Evolutionary conservation across 2,329 filamentous ascomycete genomes (phyloP).

Genomic region (Monosporascus sp.): DNA sequence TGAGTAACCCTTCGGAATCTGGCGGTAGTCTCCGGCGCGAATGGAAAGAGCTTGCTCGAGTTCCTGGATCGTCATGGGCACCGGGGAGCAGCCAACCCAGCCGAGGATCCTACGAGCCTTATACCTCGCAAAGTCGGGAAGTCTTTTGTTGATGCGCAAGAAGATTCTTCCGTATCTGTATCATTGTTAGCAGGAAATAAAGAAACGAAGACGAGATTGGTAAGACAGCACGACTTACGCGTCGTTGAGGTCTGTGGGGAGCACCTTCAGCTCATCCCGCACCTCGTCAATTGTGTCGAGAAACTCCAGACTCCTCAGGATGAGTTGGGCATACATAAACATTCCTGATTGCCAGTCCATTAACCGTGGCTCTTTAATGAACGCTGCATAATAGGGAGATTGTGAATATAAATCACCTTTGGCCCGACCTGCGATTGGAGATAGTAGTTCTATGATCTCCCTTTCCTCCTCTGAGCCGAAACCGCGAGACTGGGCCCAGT

Average conservation of each 20-base stretch:
- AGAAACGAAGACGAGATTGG: too few relatives aligned
- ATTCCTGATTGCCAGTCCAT: conserved; percentile 18
- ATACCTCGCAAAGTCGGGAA: neutral
- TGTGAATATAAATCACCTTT: conserved; percentile 12
- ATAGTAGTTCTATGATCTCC: conserved; percentile 13
- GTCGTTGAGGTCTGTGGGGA: conserved; percentile 11
- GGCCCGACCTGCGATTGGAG: conserved; percentile 15
- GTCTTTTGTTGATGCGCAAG: conserved; percentile 3
- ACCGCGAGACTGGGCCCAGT: conserved; percentile 3
- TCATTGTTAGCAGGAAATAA: too few relatives aligned
- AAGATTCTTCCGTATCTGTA: too few relatives aligned
- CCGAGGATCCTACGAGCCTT: conserved; percentile 8
- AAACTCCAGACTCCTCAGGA: conserved; percentile 17
- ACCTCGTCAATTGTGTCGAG: conserved; percentile 5
- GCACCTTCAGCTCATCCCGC: too few relatives aligned
- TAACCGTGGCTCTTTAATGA: neutral
- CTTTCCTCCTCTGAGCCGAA: conserved; percentile 7
- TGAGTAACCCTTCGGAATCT: too few relatives aligned
- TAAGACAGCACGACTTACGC: conserved; percentile 18
- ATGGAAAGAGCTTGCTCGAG: conserved; percentile 7
- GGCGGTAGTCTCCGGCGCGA: neutral
- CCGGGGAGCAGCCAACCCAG: conserved; percentile 9
- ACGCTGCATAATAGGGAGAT: neutral
- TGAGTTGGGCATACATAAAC: conserved; percentile 26
- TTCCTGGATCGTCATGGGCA: conserved; percentile 6